Conservation (phyloP, 371 early-diverging fungal species). For the Mucor ambiguus region DNA sequence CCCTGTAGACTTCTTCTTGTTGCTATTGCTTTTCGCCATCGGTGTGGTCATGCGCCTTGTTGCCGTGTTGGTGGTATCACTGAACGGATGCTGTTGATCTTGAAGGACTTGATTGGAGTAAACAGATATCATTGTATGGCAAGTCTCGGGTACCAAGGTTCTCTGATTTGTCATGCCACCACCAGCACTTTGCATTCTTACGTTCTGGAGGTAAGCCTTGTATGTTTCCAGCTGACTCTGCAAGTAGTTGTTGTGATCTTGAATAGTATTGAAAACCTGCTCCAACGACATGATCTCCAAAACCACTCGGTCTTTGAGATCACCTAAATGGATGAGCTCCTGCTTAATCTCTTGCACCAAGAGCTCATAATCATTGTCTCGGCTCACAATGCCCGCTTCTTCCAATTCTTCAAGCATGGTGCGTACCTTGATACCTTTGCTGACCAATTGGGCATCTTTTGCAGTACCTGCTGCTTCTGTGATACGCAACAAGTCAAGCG, state of each 20-base stretch:
- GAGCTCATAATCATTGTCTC: constrained; percentile 74
- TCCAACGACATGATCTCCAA: constrained; percentile 74
- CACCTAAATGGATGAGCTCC: constrained; percentile 90
- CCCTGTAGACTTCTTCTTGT: constrained; percentile 45
- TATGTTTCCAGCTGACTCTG: constrained; percentile 85
- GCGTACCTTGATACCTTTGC: constrained; percentile 91
- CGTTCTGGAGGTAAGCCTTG: constrained; percentile 91
- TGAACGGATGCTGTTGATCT: neutral
- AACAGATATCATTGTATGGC: neutral
- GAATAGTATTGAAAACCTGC: constrained; percentile 83
- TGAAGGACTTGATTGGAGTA: neutral
- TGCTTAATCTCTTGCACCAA: constrained; percentile 87
- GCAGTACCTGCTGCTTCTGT: constrained; percentile 84
- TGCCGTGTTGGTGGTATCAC: neutral
- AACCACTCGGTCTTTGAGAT: constrained; percentile 76
- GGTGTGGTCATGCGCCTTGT: neutral
- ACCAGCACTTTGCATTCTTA: constrained; percentile 74
- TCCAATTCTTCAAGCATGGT: constrained; percentile 91
- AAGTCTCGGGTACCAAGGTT: constrained; percentile 16
- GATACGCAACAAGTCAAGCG: constrained; percentile 68
- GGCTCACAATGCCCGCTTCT: constrained; percentile 75
- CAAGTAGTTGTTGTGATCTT: constrained; percentile 89
- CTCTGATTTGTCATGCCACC: constrained; percentile 47
- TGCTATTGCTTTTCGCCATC: constrained; percentile 40
- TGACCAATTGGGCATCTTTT: constrained; percentile 83